Evolutionary conservation across 2,329 filamentous ascomycete species (phyloP).

Genomic region (Magnaporthiopsis incrustans): DNA sequence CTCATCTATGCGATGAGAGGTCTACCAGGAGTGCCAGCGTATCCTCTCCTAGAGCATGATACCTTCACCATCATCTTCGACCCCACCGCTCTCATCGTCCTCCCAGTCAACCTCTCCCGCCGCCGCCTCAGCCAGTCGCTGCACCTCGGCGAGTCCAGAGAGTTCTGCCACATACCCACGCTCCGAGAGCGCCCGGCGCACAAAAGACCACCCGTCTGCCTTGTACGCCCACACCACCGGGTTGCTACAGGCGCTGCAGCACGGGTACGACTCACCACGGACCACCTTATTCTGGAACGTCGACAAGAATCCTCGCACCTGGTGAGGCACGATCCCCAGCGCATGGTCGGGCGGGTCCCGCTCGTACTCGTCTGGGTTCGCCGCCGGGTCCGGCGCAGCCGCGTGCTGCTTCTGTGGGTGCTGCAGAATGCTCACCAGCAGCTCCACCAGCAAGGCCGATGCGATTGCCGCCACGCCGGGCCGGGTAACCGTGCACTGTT

Average conservation of each 20-base stretch:
- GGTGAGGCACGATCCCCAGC: slow-evolving; percentile 67
- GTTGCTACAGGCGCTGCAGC: slow-evolving; percentile 72
- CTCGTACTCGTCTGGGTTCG: slow-evolving; percentile 30
- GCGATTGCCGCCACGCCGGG: slow-evolving; percentile 89
- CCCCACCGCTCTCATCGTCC: slow-evolving; percentile 43
- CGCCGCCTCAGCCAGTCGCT: slow-evolving; percentile 46
- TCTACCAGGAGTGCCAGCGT: neutral
- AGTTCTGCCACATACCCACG: slow-evolving; percentile 73
- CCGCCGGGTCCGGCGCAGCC: slow-evolving; percentile 40
- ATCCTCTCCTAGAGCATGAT: slow-evolving; percentile 32
- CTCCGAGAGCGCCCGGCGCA: slow-evolving; percentile 65
- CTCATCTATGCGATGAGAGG: neutral
- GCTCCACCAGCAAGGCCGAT: slow-evolving; percentile 82
- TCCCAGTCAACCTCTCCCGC: slow-evolving; percentile 52
- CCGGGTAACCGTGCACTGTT: slow-evolving; percentile 95
- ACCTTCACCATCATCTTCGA: slow-evolving; percentile 43
- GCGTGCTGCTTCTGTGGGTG: slow-evolving; percentile 65
- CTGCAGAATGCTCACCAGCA: slow-evolving; percentile 80
- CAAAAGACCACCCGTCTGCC: slow-evolving; percentile 64
- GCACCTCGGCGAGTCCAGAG: slow-evolving; percentile 66
- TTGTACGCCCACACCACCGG: slow-evolving; percentile 62
- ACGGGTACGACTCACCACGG: slow-evolving; percentile 66
- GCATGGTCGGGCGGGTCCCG: slow-evolving; percentile 51
- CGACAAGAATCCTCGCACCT: slow-evolving; percentile 69
- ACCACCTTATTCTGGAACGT: slow-evolving; percentile 69